These are phyloP conservation scores for Ustulina deusta DNA, from an alignment of 2,329 filamentous ascomycete species.

Conservation along the genomic window DNA sequence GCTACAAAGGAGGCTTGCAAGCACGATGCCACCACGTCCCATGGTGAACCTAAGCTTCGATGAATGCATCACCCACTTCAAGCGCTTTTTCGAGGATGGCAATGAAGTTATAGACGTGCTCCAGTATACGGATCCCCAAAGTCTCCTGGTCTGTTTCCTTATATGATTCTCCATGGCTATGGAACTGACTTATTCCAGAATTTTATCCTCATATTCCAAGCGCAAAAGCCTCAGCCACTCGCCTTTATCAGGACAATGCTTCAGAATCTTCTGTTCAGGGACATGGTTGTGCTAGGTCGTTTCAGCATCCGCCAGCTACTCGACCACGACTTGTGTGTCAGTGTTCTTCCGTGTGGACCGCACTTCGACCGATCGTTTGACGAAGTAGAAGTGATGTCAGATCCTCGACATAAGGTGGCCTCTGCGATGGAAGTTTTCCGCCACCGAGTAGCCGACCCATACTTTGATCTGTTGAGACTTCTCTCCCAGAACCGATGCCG, in stretches of 20 bases:
- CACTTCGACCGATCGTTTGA: conserved; percentile 81
- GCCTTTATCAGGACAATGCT: conserved; percentile 86
- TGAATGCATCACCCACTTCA: conserved; percentile 77
- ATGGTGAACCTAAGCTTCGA: conserved; percentile 82
- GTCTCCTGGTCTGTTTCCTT: conserved; percentile 69
- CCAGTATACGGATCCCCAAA: conserved; percentile 75
- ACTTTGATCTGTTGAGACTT: conserved; percentile 84
- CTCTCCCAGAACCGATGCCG: conserved; percentile 92
- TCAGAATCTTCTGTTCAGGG: conserved; percentile 79
- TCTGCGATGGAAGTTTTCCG: conserved; percentile 78
- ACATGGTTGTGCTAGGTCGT: conserved; percentile 75
- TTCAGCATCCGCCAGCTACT: conserved; percentile 80
- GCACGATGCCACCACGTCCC: conserved; percentile 91
- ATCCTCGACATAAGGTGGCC: conserved; percentile 79
- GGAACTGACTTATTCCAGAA: conserved; percentile 61
- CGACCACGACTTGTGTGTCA: conserved; percentile 82
- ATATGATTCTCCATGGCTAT: conserved; percentile 32
- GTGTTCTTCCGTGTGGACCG: conserved; percentile 77
- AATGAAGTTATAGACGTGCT: conserved; percentile 75
- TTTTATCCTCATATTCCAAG: conserved; percentile 79
- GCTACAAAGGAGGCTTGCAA: conserved; percentile 90
- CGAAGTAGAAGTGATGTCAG: conserved; percentile 77
- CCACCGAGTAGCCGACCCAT: conserved; percentile 73
- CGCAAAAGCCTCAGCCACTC: conserved; percentile 83
- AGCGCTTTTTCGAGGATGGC: conserved; percentile 78